Conservation (phyloP, 345 rosid species). For the Pugionium cornutum region DNA sequence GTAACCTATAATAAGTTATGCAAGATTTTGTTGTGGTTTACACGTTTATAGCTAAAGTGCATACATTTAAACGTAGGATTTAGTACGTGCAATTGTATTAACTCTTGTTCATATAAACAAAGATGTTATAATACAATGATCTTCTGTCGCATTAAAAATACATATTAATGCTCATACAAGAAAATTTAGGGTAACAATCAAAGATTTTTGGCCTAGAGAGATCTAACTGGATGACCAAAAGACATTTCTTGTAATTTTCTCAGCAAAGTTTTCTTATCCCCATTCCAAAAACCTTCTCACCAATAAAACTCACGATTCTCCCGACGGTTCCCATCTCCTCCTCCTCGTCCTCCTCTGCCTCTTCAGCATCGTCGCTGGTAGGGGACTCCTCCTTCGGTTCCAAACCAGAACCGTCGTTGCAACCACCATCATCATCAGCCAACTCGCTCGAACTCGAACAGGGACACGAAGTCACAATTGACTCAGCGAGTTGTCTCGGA, state of each 20-base stretch:
- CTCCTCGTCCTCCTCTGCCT: constrained; percentile 36
- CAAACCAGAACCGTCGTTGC: neutral
- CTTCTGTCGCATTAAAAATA: constrained; percentile 26
- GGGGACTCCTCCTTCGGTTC: constrained; percentile 26
- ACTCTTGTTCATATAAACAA: neutral
- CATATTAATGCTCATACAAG: constrained; percentile 19
- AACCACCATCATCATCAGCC: constrained; percentile 12
- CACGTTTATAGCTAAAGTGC: too few relatives aligned
- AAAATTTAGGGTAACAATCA: constrained; percentile 8
- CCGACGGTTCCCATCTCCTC: constrained; percentile 52
- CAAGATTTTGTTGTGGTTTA: too few relatives aligned
- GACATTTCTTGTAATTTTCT: neutral
- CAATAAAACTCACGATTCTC: constrained; percentile 60
- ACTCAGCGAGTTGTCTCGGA: constrained; percentile 38
- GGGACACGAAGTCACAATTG: neutral
- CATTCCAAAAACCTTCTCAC: constrained; percentile 78
- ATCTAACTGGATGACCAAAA: constrained; percentile 6
- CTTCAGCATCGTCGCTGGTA: constrained; percentile 25
- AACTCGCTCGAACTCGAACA: constrained; percentile 25
- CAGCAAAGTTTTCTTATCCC: constrained; percentile 38
- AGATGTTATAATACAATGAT: constrained; percentile 18
- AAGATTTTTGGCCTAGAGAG: neutral
- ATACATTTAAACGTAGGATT: too few relatives aligned
- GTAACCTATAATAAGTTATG: too few relatives aligned
- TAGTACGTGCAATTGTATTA: too few relatives aligned